These are phyloP conservation scores for Thraustochytrium sp. DNA, from an alignment of 352 stramenopile genomes.

Conservation along the genomic window DNA sequence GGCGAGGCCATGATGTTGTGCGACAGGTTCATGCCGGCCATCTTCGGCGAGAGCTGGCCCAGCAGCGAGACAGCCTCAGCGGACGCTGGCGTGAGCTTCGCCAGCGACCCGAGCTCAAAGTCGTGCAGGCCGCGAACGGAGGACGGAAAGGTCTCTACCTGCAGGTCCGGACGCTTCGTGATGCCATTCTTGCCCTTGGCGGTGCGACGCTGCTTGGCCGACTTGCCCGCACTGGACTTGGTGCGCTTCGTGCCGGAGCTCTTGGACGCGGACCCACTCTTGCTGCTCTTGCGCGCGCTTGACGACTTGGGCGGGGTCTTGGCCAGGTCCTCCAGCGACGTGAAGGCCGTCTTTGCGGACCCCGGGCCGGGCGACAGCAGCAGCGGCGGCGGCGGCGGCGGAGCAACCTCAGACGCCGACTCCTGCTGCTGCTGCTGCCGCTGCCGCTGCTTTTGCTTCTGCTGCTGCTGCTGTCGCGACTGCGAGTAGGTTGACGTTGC, in stretches of 20 bases:
- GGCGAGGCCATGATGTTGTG: not conserved
- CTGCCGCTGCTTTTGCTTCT: too few species aligned
- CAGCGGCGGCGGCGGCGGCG: not conserved
- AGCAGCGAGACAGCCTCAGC: not conserved
- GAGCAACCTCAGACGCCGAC: not conserved
- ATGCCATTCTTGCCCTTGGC: conserved; percentile 11
- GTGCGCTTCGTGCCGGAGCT: not conserved
- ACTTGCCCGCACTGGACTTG: not conserved
- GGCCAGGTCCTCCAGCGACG: not conserved
- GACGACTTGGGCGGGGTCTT: not conserved
- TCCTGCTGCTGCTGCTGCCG: too few species aligned
- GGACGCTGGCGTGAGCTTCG: conserved; percentile 16
- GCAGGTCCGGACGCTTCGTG: conserved; percentile 2
- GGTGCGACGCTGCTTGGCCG: conserved; percentile 9
- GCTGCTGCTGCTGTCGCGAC: too few species aligned
- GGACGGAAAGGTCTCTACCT: conserved; percentile 6
- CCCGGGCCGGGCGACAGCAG: not conserved
- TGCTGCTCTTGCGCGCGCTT: not conserved
- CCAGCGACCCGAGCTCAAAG: conserved; percentile 7
- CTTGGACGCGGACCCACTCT: too few species aligned
- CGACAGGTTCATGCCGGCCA: not conserved
- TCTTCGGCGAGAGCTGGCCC: conserved; percentile 25
- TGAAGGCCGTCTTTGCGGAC: not conserved
- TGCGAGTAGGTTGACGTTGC: too few species aligned
- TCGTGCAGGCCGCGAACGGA: not conserved